A percentile compares a stretch with the other conserved stretches of the same genome.
Evolutionary conservation across 148 eudicot species (phyloP).

Genomic region (Persicaria tinctoria): DNA sequence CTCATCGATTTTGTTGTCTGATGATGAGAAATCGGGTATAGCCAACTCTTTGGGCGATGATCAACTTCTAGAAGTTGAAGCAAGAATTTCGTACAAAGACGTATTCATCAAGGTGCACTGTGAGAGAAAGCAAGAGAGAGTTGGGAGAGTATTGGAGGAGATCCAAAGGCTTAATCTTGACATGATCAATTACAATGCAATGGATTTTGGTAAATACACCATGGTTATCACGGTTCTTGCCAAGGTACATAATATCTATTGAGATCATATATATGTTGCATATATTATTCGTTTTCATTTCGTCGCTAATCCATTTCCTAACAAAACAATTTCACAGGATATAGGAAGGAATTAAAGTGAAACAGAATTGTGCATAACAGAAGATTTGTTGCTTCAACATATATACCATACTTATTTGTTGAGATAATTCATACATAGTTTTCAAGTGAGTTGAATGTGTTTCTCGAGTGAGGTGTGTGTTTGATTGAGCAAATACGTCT

Average conservation of each 20-base stretch:
- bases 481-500: too few relatives aligned
- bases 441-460: too few relatives aligned
- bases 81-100: constrained; percentile 20
- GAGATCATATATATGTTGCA: not conserved
- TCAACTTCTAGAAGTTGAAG: constrained; percentile 32
- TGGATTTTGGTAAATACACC: constrained; percentile 29
- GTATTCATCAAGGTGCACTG: constrained; percentile 34
- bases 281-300: too few relatives aligned
- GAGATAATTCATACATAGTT: too few relatives aligned
- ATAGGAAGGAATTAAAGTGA: too few relatives aligned
- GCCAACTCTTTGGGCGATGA: not conserved
- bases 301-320: too few relatives aligned
- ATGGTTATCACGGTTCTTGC: constrained; percentile 30
- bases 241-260: constrained; percentile 24
- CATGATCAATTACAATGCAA: constrained; percentile 26
- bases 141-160: constrained; percentile 19
- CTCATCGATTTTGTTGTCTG: constrained; percentile 1
- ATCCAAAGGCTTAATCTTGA: constrained; percentile 30
- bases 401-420: too few relatives aligned
- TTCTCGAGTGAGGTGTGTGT: too few relatives aligned
- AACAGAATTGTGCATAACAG: too few relatives aligned
- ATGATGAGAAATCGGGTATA: not conserved
- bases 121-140: constrained; percentile 17
- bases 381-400: too few relatives aligned
- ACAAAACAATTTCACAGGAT: too few relatives aligned